Evolutionary conservation across 768 basidiomycete genomes (phyloP).

Genomic region (Calvatia gigantea): DNA sequence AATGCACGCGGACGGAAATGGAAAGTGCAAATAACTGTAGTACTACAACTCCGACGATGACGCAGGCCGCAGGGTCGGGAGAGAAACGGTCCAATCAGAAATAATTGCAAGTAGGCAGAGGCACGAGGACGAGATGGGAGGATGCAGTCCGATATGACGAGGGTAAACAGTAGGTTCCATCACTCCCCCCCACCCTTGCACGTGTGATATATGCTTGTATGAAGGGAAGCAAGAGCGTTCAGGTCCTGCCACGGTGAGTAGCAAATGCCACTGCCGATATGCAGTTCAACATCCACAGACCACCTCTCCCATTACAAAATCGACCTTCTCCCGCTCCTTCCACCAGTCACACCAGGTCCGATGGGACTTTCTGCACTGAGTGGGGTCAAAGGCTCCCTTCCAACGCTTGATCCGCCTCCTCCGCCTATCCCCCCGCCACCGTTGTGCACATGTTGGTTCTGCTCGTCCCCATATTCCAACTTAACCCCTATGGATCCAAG

Average conservation of each 20-base stretch:
- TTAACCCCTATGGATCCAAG: neutral
- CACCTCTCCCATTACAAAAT: neutral
- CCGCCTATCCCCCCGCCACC: neutral
- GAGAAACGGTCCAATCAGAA: slow-evolving; percentile 1
- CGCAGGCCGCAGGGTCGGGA: neutral
- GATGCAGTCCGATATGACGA: neutral
- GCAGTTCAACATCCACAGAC: neutral
- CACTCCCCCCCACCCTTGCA: neutral
- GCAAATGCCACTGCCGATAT: neutral
- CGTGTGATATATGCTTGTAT: neutral
- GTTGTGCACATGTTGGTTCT: neutral
- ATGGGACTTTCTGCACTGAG: slow-evolving; percentile 11
- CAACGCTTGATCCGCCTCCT: neutral
- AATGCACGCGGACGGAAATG: neutral
- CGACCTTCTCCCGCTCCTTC: neutral
- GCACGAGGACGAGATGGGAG: slow-evolving; percentile 8
- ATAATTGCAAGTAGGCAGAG: slow-evolving; percentile 3
- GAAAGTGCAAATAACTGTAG: slow-evolving; percentile 1
- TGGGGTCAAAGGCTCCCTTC: slow-evolving; percentile 11
- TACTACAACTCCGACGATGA: slow-evolving; percentile 9
- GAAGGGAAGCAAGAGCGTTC: neutral
- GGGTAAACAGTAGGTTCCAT: neutral
- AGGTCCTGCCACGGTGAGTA: neutral
- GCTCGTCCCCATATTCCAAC: neutral
- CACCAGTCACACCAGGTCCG: slow-evolving; percentile 4